phyloP scores from a whole-genome alignment of 768 basidiomycete genomes.

The Suillus variegatus region DNA sequence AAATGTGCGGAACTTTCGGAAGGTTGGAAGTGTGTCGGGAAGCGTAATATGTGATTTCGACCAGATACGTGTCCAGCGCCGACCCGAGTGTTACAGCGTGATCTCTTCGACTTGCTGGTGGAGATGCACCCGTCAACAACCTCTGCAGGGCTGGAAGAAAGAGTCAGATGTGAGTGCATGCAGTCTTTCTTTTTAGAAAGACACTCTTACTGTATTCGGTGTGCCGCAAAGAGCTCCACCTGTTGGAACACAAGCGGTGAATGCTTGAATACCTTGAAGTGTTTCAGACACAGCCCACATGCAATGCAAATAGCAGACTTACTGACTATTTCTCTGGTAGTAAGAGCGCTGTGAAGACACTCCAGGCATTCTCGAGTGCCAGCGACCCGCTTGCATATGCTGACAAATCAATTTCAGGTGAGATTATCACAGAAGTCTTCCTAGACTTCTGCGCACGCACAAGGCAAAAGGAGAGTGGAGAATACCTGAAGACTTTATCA shows the following conservation, averaged over 20 bases:
- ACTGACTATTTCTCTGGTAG: not conserved
- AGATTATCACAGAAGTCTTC: conserved; percentile 24
- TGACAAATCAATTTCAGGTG: conserved; percentile 15
- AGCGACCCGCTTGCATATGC: conserved; percentile 4
- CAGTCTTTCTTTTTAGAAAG: too few species aligned
- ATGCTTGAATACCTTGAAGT: conserved; percentile 18
- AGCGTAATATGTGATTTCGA: too few species aligned
- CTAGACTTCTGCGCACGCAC: conserved; percentile 13
- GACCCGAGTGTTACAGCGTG: too few species aligned
- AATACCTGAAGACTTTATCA: conserved; percentile 7
- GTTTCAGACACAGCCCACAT: not conserved
- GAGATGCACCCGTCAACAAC: conserved; percentile 22
- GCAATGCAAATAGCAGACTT: not conserved
- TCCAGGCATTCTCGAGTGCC: not conserved
- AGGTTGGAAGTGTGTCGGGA: too few species aligned
- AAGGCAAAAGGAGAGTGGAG: not conserved
- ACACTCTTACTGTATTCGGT: too few species aligned
- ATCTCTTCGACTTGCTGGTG: conserved; percentile 26
- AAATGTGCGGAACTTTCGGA: too few species aligned
- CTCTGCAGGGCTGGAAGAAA: conserved; percentile 22
- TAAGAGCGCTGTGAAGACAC: not conserved
- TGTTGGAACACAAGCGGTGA: conserved; percentile 11
- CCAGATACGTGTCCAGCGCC: too few species aligned
- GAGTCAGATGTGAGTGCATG: conserved; percentile 21
- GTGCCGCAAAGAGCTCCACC: conserved; percentile 21